Evolutionary conservation across 495 filamentous ascomycete genomes (phyloP), one percentile per base, ranked within the genome.

Genomic region (Elaphomyces granulatus): DNA sequence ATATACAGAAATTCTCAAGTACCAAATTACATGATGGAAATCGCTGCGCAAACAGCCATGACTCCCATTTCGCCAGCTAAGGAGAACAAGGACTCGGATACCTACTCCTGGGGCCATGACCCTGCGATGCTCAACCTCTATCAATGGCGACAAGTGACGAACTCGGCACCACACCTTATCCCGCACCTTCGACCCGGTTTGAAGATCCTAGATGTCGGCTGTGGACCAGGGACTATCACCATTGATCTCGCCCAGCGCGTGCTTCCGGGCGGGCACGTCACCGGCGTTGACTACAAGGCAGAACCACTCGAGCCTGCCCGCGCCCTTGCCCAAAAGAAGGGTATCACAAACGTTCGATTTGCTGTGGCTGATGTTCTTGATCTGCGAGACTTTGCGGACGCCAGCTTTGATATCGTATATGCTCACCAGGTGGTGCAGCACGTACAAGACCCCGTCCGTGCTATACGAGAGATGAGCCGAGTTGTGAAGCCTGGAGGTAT

Each of bases 341-440:
- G 51, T 6, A 18, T 66, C 15, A 48, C 45, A 9, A 64, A 62
- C 34, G 54, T 63, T 20, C 39, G 23, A 8, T 71, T 71, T 34
- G 46, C 43, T n/a, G 43, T 52, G 0, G 66, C 54, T 23, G 58
- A 71, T 38, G 50, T 62, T 12, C 36, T 47, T 54, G 21, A 44
- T 46, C 20, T 41, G 63, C 42, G 38, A 10, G 35, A 49, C 1
- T 69, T 55, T 34, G 15, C 41, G 8, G 63, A 70, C 40, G 53
- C 45, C 16, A 49, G 51, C 0, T 76, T 74, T 40, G 72, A 76
- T 45, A 40, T 73, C 2, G 62, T 75, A 15, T 64, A 60, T 42
- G 46, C 47, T 26, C 63, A 63, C 35, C 68, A 72, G 44, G 47
- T 68, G 14, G 46, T 74, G n/a, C 43, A 56, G 3, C 68, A 75